Percentiles rank a stretch among this genome's conserved stretches.
Evolutionary conservation across 2,329 filamentous ascomycete species (phyloP).

Genomic region (Teratosphaeria nubilosa): DNA sequence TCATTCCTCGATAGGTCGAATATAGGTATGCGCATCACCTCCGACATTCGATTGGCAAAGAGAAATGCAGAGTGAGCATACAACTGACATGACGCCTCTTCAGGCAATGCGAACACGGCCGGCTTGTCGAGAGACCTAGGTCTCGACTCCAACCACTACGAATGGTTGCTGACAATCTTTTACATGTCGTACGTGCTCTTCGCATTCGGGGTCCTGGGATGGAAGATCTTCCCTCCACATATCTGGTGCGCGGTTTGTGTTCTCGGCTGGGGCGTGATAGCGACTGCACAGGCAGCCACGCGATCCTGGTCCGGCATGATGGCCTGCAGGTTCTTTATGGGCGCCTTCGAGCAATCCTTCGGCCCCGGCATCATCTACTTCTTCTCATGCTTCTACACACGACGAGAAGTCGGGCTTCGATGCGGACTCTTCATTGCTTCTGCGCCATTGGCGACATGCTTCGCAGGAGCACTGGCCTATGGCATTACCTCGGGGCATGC

Average conservation of each 20-base stretch:
- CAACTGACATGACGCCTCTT: neutral
- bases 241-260: slow-evolving; percentile 33
- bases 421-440: neutral
- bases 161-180: slow-evolving; percentile 44
- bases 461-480: neutral
- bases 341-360: slow-evolving; percentile 24
- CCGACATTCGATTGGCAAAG: too few species aligned
- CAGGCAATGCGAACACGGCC: slow-evolving; percentile 32
- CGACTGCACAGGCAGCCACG: slow-evolving; percentile 36
- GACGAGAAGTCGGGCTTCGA: slow-evolving; percentile 32
- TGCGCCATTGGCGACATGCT: neutral
- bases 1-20: slow-evolving; percentile 27
- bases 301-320: slow-evolving; percentile 38
- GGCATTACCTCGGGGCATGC: neutral
- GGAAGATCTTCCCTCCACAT: slow-evolving; percentile 24
- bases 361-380: slow-evolving; percentile 48
- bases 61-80: too few species aligned
- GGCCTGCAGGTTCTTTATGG: slow-evolving; percentile 40
- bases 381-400: slow-evolving; percentile 51
- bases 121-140: slow-evolving; percentile 37
- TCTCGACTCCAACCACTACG: slow-evolving; percentile 36
- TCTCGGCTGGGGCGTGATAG: slow-evolving; percentile 36
- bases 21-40: slow-evolving; percentile 10
- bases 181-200: slow-evolving; percentile 52
- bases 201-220: slow-evolving; percentile 47